Evolutionary conservation across 495 filamentous ascomycete species (phyloP), one percentile per base, ranked within the genome.

Genomic region (Penicillium simplicissimum): DNA sequence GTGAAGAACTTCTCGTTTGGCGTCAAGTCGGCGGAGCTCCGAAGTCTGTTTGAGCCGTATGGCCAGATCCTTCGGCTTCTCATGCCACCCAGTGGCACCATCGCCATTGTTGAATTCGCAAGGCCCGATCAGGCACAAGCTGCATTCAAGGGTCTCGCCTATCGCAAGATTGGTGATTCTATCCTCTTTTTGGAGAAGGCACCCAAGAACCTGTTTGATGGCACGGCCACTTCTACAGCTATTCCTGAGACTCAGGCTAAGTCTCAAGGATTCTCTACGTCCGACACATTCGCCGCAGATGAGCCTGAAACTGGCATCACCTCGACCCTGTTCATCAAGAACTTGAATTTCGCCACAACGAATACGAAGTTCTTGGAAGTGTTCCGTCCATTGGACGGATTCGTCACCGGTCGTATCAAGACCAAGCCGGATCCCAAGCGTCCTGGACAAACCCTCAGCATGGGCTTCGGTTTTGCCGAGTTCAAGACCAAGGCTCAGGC

Each of bases 391-490:
- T 81, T 98, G 56, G 87, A 93, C 62, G 95, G 95, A 36, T 97
- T 96, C 69, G 76, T 91, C 56, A 91, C 89, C 36, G 92, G 90
- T 15, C 84, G 83, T 54, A 89, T 96, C 57, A 96, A 95, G 76
- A 95, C 90, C 37, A 96, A 95, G 73, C 82, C 86, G 3, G 90
- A 96, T 66, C 85, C 91, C 6, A 96, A 96, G 78, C 87, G 87
- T 57, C 88, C 91, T 1, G 92, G 87, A 7, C 88, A 93, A 72
- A 80, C 86, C 2, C 85, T 98, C 47, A 96, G 90, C 66, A 97
- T 97, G 94, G 95, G 95, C 9, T 97, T 96, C 71, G 95, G 93
- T 42, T 99, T 99, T 66, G 85, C 89, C 54, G 93, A 96, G 59
- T 99, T 99, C 74, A 82, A 81, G 38, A 87, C 85, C 57, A 90